Evolutionary conservation across 148 eudicot genomes (phyloP).

Genomic region (Fagopyrum esculentum): DNA sequence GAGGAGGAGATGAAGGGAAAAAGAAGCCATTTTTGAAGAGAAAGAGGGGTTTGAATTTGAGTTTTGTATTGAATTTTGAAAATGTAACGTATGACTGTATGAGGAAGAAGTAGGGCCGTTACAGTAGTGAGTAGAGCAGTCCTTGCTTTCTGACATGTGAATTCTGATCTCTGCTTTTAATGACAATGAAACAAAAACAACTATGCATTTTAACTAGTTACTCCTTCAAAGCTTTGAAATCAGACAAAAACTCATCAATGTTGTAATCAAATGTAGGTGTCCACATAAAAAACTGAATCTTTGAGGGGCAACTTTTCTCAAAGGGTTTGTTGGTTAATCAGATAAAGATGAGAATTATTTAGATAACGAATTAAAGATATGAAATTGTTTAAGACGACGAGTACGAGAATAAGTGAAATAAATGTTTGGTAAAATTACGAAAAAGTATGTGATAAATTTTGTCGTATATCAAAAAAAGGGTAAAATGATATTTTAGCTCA

Average conservation of each 20-base stretch:
- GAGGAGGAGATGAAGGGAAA: not conserved
- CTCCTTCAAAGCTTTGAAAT: not conserved
- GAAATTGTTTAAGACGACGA: too few species aligned
- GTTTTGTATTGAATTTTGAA: not conserved
- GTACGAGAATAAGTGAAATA: too few species aligned
- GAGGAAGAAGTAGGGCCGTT: not conserved
- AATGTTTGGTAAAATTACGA: too few species aligned
- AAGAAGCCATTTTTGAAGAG: constrained; percentile 9
- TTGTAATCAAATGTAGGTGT: constrained; percentile 4
- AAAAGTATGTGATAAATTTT: too few species aligned
- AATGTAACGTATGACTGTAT: not conserved
- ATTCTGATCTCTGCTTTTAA: not conserved
- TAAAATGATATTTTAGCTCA: too few species aligned
- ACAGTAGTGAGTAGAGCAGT: not conserved
- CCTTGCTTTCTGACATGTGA: constrained; percentile 2
- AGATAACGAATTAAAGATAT: too few species aligned
- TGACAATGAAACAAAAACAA: constrained; percentile 3
- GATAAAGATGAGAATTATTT: too few species aligned
- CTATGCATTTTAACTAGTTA: not conserved
- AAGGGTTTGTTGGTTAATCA: too few species aligned
- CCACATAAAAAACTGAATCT: too few species aligned
- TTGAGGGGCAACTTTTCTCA: too few species aligned
- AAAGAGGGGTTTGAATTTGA: not conserved
- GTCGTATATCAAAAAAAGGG: too few species aligned
- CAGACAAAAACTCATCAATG: not conserved